Conservation (phyloP, 1,284 basidiomycete species). For the Apiotrichum sp. region DNA sequence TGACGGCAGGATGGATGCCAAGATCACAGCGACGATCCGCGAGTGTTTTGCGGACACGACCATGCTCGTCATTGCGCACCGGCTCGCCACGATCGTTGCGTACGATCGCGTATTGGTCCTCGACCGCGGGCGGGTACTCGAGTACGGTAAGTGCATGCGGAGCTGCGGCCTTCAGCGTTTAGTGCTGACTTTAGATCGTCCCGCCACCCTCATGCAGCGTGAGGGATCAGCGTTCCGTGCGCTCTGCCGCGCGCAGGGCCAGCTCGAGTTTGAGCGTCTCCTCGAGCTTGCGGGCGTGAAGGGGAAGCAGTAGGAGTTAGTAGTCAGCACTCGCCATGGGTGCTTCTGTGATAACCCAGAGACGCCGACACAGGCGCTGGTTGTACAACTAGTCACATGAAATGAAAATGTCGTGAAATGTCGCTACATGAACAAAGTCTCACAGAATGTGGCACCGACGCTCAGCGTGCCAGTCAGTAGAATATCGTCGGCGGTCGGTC, state of each 20-base stretch:
- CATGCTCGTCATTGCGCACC: constrained; percentile 67
- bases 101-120: constrained; percentile 68
- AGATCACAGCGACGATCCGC: constrained; percentile 67
- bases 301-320: no score
- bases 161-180: no score
- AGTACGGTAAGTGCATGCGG: constrained; percentile 28
- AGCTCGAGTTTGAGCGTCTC: constrained; percentile 37
- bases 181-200: constrained; percentile 19
- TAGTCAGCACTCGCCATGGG: no score
- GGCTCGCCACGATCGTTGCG: constrained; percentile 54
- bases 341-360: no score
- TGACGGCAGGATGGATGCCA: constrained; percentile 57
- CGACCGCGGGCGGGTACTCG: constrained; percentile 56
- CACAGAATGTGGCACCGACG: no score
- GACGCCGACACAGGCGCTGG: no score
- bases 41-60: constrained; percentile 60
- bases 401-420: no score
- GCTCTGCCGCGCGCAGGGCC: constrained; percentile 42
- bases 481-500: no score
- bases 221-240: constrained; percentile 28
- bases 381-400: no score
- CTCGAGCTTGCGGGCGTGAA: constrained; percentile 1
- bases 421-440: no score
- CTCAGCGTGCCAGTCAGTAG: no score
- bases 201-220: constrained; percentile 28